Evolutionary conservation across 192 early-diverging fungal genomes (phyloP).

Genomic region (Gamsiella multidivaricata): DNA sequence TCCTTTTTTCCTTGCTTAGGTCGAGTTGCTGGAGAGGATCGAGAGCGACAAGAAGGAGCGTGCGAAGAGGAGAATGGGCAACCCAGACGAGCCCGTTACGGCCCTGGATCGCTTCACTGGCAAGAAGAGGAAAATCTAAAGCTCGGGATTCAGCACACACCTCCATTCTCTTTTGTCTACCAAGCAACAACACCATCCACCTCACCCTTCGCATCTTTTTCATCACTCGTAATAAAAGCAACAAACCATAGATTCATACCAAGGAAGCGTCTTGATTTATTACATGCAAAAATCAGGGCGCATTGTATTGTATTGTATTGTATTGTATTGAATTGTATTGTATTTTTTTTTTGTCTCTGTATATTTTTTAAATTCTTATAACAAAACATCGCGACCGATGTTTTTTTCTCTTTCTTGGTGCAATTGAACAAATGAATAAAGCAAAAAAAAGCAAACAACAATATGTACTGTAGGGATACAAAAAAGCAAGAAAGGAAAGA

Average conservation of each 20-base stretch:
- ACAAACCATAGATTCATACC: constrained; percentile 12
- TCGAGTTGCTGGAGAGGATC: constrained; percentile 59
- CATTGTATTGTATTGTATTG: constrained; percentile 2
- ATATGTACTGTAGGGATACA: not conserved
- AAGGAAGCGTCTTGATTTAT: not conserved
- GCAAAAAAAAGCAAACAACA: constrained; percentile 8
- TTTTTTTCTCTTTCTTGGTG: constrained; percentile 19
- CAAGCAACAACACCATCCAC: not conserved
- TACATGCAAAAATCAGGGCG: not conserved
- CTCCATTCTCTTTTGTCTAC: not conserved
- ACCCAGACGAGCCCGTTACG: constrained; percentile 62
- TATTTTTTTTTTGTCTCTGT: not conserved
- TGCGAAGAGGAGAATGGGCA: constrained; percentile 59
- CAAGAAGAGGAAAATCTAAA: constrained; percentile 53
- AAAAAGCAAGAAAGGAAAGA: constrained; percentile 5
- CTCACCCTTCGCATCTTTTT: constrained; percentile 5
- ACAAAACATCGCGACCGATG: constrained; percentile 17
- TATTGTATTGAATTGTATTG: constrained; percentile 1
- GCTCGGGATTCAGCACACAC: not conserved
- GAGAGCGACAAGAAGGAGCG: constrained; percentile 68
- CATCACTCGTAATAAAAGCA: constrained; percentile 26
- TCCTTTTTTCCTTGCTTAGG: constrained; percentile 21
- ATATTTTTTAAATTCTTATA: not conserved
- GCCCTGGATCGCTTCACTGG: constrained; percentile 73
- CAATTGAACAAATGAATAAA: constrained; percentile 13